These are phyloP conservation scores for Beauveria rudraprayagi DNA, from an alignment of 2,329 filamentous ascomycete genomes.

Conservation along the genomic window DNA sequence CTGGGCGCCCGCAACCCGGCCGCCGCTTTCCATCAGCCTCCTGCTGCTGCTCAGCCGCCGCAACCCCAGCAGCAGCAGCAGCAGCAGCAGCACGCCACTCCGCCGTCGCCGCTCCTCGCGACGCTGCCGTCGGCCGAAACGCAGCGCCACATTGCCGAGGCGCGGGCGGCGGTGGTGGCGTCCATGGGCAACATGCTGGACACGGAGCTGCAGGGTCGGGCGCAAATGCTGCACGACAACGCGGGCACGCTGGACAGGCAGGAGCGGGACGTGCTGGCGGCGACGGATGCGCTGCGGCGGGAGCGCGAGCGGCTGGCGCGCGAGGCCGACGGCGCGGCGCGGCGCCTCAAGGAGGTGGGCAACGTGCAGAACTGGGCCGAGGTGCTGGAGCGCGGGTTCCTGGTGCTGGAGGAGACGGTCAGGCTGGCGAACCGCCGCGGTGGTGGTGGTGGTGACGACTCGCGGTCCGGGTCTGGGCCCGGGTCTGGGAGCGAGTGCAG, in stretches of 20 bases:
- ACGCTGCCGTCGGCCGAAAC: constrained; percentile 34
- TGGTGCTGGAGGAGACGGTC: constrained; percentile 57
- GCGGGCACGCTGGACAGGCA: constrained; percentile 57
- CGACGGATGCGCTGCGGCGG: constrained; percentile 50
- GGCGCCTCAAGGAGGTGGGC: constrained; percentile 66
- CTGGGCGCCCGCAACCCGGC: background rate
- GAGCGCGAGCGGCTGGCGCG: constrained; percentile 59
- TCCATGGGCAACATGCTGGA: constrained; percentile 64
- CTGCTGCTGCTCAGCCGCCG: background rate
- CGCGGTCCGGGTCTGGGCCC: constrained; percentile 9
- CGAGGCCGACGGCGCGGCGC: constrained; percentile 54
- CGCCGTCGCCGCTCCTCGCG: constrained; percentile 22
- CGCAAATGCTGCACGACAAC: constrained; percentile 61
- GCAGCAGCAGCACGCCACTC: background rate
- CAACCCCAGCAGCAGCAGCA: background rate
- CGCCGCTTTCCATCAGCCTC: background rate
- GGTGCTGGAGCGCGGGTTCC: constrained; percentile 62
- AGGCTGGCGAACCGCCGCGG: constrained; percentile 37
- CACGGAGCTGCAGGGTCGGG: constrained; percentile 58
- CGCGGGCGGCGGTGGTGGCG: constrained; percentile 51
- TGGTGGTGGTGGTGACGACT: background rate
- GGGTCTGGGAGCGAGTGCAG: constrained; percentile 23
- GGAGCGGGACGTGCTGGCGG: constrained; percentile 55
- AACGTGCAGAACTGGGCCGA: constrained; percentile 85
- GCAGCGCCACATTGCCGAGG: constrained; percentile 44